These are phyloP conservation scores for Trichoderma polysporum DNA, from an alignment of 2,329 filamentous ascomycete genomes.

Conservation along the genomic window DNA sequence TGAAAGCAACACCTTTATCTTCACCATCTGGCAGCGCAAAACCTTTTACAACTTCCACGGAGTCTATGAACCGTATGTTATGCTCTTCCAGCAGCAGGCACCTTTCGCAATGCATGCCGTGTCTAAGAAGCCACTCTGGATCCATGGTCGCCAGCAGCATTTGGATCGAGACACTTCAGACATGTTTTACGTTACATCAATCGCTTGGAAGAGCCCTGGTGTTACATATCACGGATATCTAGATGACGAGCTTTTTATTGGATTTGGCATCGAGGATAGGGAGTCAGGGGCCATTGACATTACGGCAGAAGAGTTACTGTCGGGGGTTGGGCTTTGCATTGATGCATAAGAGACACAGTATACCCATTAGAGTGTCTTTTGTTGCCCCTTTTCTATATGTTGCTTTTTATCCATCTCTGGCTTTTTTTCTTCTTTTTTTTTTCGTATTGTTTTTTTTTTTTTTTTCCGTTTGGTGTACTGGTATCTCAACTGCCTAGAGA, in stretches of 20 bases:
- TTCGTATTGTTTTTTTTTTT: background rate
- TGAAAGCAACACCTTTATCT: conserved; percentile 53
- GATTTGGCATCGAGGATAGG: conserved; percentile 57
- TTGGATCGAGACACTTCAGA: conserved; percentile 41
- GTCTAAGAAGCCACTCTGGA: conserved; percentile 53
- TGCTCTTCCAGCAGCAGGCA: conserved; percentile 48
- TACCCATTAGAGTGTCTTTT: background rate
- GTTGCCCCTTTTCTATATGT: background rate
- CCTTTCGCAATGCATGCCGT: conserved; percentile 54
- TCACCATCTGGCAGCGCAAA: conserved; percentile 58
- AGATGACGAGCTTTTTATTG: conserved; percentile 55
- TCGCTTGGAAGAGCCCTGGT: conserved; percentile 52
- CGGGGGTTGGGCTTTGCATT: conserved; percentile 33
- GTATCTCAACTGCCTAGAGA: background rate
- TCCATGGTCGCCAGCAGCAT: conserved; percentile 46
- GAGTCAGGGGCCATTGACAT: conserved; percentile 52
- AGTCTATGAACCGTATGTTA: conserved; percentile 56
- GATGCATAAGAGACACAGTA: background rate
- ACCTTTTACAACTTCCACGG: conserved; percentile 47
- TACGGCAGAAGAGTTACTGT: conserved; percentile 48
- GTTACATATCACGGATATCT: conserved; percentile 55
- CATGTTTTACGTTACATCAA: conserved; percentile 59
- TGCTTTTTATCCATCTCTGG: background rate
- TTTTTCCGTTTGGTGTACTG: background rate
- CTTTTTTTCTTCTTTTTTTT: background rate